Evolutionary conservation across 108 stramenopile genomes (phyloP), one percentile per base, ranked within the genome.

Genomic region (Cyclotella choctawhatcheeana): DNA sequence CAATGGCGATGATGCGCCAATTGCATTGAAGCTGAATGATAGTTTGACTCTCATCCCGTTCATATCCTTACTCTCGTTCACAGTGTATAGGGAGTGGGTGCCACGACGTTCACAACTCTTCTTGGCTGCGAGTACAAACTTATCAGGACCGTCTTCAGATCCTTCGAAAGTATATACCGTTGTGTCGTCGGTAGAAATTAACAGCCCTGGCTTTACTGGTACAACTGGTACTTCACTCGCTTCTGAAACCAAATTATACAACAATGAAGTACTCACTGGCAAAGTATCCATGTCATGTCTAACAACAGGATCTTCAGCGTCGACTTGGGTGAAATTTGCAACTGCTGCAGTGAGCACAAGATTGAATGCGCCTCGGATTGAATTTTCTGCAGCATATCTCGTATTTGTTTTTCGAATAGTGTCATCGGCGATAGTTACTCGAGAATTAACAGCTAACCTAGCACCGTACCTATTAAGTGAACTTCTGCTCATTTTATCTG

Each of bases 131-230:
- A 50, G n/a, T 50, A 8, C 16, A 4, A 50, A 50, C 13, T 8
- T 8, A 8, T 50, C 18, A n/a, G 16, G 8, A 8, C 16, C 8
- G 4, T 50, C 4, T n/a, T 50, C n/a, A n/a, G 48, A 8, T n/a
- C 48, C 48, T n/a, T 50, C 48, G 18, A 50, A 50, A n/a, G n/a
- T 50, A 50, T n/a, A 50, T 50, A 4, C 48, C n/a, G 37, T 50
- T 50, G 8, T 8, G 16, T 50, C 48, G n/a, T 50, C 48, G 48
- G 48, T 50, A n/a, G 48, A 50, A 20, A n/a, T 50, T 50, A 20
- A 17, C n/a, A 50, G 17, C 48, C 8, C n/a, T 20, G 18, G 48
- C 4, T 50, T 8, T 8, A 50, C n/a, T 20, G 48, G 48, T 4
- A 50, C 13, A 17, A 50, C 48, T 18, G 48, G 48, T n/a, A 50